Conservation (phyloP, 352 stramenopile species). For the Peronospora belbahrii region DNA sequence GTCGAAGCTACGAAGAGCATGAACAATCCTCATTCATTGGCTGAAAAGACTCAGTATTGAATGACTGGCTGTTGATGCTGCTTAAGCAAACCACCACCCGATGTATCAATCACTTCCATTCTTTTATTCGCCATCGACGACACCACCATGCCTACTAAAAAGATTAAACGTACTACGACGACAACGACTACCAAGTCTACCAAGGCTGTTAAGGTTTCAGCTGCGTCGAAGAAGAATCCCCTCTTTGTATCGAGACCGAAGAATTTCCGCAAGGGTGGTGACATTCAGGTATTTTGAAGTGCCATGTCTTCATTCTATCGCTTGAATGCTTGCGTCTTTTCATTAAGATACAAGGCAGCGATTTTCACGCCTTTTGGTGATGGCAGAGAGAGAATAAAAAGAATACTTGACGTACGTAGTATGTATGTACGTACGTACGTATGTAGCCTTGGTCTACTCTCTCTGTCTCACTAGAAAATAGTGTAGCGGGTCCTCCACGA, state of each 20-base stretch:
- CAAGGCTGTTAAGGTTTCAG: conserved; percentile 64
- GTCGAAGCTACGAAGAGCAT: too few species aligned
- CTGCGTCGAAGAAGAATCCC: conserved; percentile 83
- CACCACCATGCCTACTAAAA: conserved; percentile 81
- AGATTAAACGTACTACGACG: conserved; percentile 75
- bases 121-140: conserved; percentile 85
- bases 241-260: conserved; percentile 92
- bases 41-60: conserved; percentile 6
- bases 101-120: conserved; percentile 19
- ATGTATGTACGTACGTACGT: too few species aligned
- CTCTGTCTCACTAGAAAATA: conserved; percentile 22
- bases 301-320: conserved; percentile 14
- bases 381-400: background rate
- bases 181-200: conserved; percentile 42
- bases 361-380: conserved; percentile 22
- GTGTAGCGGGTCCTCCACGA: conserved; percentile 85
- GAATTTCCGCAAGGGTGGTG: conserved; percentile 94
- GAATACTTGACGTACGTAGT: background rate
- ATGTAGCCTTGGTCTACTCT: background rate
- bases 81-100: background rate
- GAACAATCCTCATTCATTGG: conserved; percentile 8
- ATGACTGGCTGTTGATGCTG: conserved; percentile 25
- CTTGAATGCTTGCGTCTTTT: conserved; percentile 2
- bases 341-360: conserved; percentile 1
- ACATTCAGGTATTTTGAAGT: conserved; percentile 88